Base-by-base conservation (phyloP, 208 protist genomes). In the Phytomonas sp. region DNA sequence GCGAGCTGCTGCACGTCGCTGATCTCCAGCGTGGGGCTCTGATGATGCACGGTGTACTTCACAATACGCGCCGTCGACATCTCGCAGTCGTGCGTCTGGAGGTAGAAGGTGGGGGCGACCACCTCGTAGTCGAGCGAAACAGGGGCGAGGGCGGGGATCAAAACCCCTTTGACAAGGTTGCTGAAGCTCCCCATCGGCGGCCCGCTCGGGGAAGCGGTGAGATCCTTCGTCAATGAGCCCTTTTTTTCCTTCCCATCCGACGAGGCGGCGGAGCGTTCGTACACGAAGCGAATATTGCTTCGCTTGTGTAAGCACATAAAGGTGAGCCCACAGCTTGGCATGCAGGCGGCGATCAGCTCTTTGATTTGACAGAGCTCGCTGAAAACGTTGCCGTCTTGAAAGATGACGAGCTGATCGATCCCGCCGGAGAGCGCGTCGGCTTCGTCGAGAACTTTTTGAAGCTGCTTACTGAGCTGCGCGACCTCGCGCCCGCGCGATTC, bases 231-330 rank as follows among this genome's bases (percentile, higher is more conserved):
- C n/a, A n/a, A n/a, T n/a, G n/a, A n/a, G n/a, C n/a, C 34, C 7
- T 9, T 53, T 28, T 34, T 7, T 70, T 33, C 40, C 8, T 17
- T 11, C 26, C 59, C 59, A 65, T 15, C 7, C 11, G 63, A 67
- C 32, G 63, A 67, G 63, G 63, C 33, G 23, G 63, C 64, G 11
- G 59, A 59, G 72, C 36, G 60, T 66, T 87, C 64, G 76, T 91
- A 84, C 5, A 94, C 77, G 76, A 97, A 94, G 63, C 92, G 92
- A 40, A 94, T 81, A 68, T 97, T 94, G 56, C 85, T 87, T 17
- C 89, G 82, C 79, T 97, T 97, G 80, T 95, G 92, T 32, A 97
- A 83, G 66, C 89, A 95, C 79, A 94, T 83, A 60, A 93, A 97
- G 7, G 89, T 94, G 32, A 96, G 79, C n/a, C 91, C 91, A 65